Evolutionary conservation across 2,329 filamentous ascomycete genomes (phyloP), one percentile per base, ranked within the genome.

Genomic region (Aspergillus caelatus): DNA sequence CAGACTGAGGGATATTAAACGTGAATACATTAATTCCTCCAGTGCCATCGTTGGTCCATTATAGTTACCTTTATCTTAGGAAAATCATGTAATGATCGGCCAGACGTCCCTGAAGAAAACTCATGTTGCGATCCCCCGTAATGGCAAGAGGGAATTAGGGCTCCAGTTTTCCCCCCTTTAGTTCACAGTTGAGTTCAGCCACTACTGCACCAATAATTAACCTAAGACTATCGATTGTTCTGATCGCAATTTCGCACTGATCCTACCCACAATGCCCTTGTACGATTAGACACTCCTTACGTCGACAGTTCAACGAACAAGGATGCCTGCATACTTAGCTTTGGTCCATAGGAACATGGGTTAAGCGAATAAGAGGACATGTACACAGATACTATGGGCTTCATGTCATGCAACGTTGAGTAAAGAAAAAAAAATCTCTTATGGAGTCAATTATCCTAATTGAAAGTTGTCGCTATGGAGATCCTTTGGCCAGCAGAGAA

Each of bases 181-280:
- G 46, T 50, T 19, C 14, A 4, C 12, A 19, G 46, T 9, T 52
- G 48, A 52, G 48, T 52, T 52, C 48, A 32, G 48, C 48, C 28
- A 52, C 48, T 32, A 11, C 26, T 32, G 46, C 46, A 50, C 46
- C 14, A 30, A 16, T 54, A 54, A 54, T 54, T 36, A 54, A 54
- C 32, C 19, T 36, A 34, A 54, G 9, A 36, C 14, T 7, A 34
- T 21, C 12, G 28, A n/a, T 53, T 3, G 7, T 32, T 53, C 50
- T 53, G 50, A 54, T 54, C 52, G 52, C 52, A 54, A 54, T 54
- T 54, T 54, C 52, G 30, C 52, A 34, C 43, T 21, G 32, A 36
- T 36, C n/a, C 19, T 36, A 36, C 28, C 52, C 46, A 30, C 46
- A 28, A 30, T 16, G 26, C 46, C 46, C 5, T 50, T 19, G 23